Evolutionary conservation across 108 stramenopile genomes (phyloP).

Genomic region (Chaetoceros tenuissimus): DNA sequence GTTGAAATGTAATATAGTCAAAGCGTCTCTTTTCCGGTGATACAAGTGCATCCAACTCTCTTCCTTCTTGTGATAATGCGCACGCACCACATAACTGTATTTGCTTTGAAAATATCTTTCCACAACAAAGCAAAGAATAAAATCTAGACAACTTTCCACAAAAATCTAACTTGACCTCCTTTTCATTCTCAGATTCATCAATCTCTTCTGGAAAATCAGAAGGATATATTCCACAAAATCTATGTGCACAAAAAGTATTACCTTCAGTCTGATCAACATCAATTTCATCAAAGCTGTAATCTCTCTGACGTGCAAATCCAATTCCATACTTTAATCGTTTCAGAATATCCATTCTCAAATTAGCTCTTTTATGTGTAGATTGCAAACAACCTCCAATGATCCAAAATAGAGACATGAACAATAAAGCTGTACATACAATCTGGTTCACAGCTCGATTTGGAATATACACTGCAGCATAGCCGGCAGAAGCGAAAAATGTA

Average conservation of each 20-base stretch:
- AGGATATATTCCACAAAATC: slow-evolving; percentile 57
- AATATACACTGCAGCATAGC: slow-evolving; percentile 47
- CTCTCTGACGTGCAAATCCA: too few relatives aligned
- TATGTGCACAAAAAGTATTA: slow-evolving; percentile 64
- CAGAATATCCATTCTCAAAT: slow-evolving; percentile 58
- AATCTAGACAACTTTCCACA: slow-evolving; percentile 33
- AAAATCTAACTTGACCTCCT: slow-evolving; percentile 12
- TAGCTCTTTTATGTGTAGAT: slow-evolving; percentile 42
- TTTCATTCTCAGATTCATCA: slow-evolving; percentile 15
- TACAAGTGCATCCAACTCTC: slow-evolving; percentile 46
- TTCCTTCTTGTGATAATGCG: slow-evolving; percentile 71
- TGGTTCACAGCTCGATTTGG: slow-evolving; percentile 40
- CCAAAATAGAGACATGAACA: slow-evolving; percentile 37
- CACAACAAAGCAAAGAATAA: slow-evolving; percentile 29
- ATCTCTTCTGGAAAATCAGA: slow-evolving; percentile 12
- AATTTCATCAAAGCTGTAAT: slow-evolving; percentile 13
- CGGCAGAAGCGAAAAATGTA: slow-evolving; percentile 44
- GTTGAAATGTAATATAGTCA: slow-evolving; percentile 76
- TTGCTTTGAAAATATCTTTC: slow-evolving; percentile 32
- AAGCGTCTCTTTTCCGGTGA: slow-evolving; percentile 43
- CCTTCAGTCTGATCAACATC: slow-evolving; percentile 20
- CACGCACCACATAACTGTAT: slow-evolving; percentile 66
- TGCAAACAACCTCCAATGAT: slow-evolving; percentile 42
- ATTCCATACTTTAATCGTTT: slow-evolving; percentile 34
- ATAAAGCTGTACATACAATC: slow-evolving; percentile 28